These are phyloP conservation scores for Hanseniaspora pseudoguilliermondii DNA, from an alignment of 805 yeast species.

Conservation along the genomic window DNA sequence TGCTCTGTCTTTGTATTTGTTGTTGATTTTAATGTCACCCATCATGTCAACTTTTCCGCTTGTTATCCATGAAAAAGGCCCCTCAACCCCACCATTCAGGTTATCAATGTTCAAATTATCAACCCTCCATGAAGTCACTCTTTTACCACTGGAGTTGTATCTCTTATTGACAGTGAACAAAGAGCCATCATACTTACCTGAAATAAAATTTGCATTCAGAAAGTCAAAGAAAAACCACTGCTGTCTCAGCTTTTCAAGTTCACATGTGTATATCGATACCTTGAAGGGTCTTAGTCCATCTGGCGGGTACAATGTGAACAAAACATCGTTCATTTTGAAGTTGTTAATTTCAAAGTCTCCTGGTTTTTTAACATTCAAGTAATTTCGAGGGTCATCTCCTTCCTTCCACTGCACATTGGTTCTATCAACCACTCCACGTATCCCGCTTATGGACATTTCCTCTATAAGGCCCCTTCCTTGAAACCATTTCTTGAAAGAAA, in stretches of 20 bases:
- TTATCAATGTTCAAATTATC: conserved; percentile 83
- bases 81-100: conserved; percentile 75
- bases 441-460: conserved; percentile 66
- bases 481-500: conserved; percentile 77
- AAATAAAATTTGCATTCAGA: conserved; percentile 66
- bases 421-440: conserved; percentile 87
- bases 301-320: conserved; percentile 75
- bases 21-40: conserved; percentile 64
- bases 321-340: conserved; percentile 70
- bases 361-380: conserved; percentile 56
- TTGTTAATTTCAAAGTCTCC: conserved; percentile 90
- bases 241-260: conserved; percentile 63
- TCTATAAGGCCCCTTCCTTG: conserved; percentile 80
- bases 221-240: conserved; percentile 91
- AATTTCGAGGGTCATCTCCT: conserved; percentile 70
- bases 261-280: conserved; percentile 79
- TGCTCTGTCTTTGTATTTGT: conserved; percentile 50
- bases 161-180: conserved; percentile 76
- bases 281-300: conserved; percentile 67
- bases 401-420: conserved; percentile 75
- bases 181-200: conserved; percentile 88
- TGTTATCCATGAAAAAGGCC: conserved; percentile 96
- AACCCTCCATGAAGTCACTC: conserved; percentile 62
- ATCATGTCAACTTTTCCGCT: conserved; percentile 85
- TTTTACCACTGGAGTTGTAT: conserved; percentile 16